Base-by-base conservation (phyloP, 768 basidiomycete species). In the Suillus bovinus region DNA sequence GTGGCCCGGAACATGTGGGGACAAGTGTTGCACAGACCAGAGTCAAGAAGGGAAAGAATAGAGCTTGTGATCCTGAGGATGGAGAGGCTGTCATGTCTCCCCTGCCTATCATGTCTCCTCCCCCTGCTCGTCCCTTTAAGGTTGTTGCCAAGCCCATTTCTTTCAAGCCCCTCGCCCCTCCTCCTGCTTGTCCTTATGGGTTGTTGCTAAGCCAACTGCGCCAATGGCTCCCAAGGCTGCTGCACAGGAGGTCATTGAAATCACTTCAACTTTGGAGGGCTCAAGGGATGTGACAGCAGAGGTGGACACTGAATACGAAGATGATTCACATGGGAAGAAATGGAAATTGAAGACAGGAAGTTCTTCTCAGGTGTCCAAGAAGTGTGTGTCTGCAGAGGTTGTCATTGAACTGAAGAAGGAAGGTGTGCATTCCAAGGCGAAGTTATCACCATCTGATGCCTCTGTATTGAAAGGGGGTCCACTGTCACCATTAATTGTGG, bases 1-100 rank as follows among this genome's bases (percentile, higher is more conserved):
- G 49, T 50, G 49, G 29, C 29, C 49, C 49, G 5, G 8, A 17
- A 9, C 9, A 4, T 31, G 29, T 52, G 50, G 29, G 11, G 50
- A 29, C 31, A 52, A 52, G 50, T 52, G 17, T 31, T 5, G 20
- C 50, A 31, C 50, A 31, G 50, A 52, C 50, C 31, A 52, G 29
- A 31, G 50, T 52, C 31, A 52, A 31, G 50, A 52, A 52, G 50
- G 50, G 46, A 24, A 47, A 47, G 46, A 47, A 47, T 5, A 24
- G 14, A 47, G 46, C 46, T 47, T 3, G 22, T 14, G 22, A 47
- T 47, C 46, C 46, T 4, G 22, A 47, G 22, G 5, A 47, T 7
- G 13, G 14, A 24, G 29, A 52, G 29, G 10, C 17, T 0, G 50
- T 52, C 50, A 31, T 52, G 50, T 33, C 50, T 52, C 50, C 29